Percentiles rank a stretch among this genome's conserved stretches.
These are phyloP conservation scores for Lepiota brunneoincarnata DNA, from an alignment of 768 basidiomycete species.

Conservation along the genomic window DNA sequence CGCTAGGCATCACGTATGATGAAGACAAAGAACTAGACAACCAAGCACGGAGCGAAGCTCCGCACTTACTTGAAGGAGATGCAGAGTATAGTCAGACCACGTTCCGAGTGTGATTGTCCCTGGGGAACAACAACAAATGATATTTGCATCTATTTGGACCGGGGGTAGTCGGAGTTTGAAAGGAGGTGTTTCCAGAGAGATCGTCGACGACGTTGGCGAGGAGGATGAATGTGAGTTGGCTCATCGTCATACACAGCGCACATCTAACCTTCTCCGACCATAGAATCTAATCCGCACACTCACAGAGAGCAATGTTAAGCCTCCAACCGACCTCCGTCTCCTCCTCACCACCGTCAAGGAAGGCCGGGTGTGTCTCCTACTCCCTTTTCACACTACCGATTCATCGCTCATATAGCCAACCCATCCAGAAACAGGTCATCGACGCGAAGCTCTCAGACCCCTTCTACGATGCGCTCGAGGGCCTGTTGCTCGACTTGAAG, in stretches of 20 bases:
- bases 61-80: too few species aligned
- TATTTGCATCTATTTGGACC: constrained; percentile 16
- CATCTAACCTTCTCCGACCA: background rate
- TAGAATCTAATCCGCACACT: constrained; percentile 91
- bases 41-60: too few species aligned
- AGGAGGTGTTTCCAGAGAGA: constrained; percentile 12
- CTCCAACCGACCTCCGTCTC: constrained; percentile 74
- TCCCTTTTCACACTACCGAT: constrained; percentile 13
- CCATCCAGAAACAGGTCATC: constrained; percentile 38
- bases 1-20: too few species aligned
- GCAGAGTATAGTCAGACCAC: too few species aligned
- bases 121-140: too few species aligned
- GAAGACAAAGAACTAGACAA: too few species aligned
- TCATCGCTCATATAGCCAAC: constrained; percentile 2
- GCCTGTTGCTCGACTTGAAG: constrained; percentile 81
- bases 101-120: too few species aligned
- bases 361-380: constrained; percentile 63
- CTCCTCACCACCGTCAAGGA: constrained; percentile 86
- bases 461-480: constrained; percentile 94
- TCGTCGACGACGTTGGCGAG: constrained; percentile 15
- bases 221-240: constrained; percentile 46
- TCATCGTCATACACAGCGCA: constrained; percentile 23
- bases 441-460: constrained; percentile 79
- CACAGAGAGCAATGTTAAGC: constrained; percentile 71
- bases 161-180: constrained; percentile 18